Percentiles rank a stretch among this genome's conserved stretches.
Evolutionary conservation across 768 basidiomycete species (phyloP).

Genomic region (Phanerodontia chrysosporium): DNA sequence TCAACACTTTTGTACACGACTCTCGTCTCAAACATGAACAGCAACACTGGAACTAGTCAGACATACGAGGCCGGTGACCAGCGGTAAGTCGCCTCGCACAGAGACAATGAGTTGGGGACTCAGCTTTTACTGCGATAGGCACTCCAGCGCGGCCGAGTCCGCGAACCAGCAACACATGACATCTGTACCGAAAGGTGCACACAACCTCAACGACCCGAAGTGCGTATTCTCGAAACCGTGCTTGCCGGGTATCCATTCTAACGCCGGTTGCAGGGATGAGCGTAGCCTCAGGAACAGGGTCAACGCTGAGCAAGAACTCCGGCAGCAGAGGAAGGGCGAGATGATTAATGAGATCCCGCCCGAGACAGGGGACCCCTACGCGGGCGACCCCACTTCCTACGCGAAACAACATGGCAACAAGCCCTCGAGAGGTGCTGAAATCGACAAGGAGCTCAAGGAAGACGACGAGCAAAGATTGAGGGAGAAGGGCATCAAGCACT

Average conservation of each 20-base stretch:
- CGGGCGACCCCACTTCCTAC: constrained; percentile 42
- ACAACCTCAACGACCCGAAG: constrained; percentile 40
- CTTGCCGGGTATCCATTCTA: too few relatives aligned
- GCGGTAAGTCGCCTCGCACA: constrained; percentile 28
- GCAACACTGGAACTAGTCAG: constrained; percentile 46
- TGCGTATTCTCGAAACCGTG: constrained; percentile 15
- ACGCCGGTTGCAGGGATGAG: constrained; percentile 32
- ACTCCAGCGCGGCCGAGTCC: background rate
- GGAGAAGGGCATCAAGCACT: constrained; percentile 33
- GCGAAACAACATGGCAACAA: constrained; percentile 52
- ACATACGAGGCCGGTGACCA: constrained; percentile 47
- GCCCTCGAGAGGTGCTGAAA: constrained; percentile 52
- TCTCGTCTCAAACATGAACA: constrained; percentile 33
- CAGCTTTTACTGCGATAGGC: background rate
- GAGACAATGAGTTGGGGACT: background rate
- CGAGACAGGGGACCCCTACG: background rate
- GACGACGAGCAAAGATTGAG: constrained; percentile 47
- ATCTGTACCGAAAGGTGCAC: constrained; percentile 25
- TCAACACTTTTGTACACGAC: background rate
- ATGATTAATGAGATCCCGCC: constrained; percentile 10
- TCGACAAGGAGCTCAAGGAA: constrained; percentile 51
- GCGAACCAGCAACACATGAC: background rate
- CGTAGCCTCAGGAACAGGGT: constrained; percentile 36
- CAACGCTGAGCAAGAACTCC: constrained; percentile 26
- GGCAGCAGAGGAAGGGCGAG: constrained; percentile 27